Percentiles rank a stretch among this genome's conserved stretches.
These are phyloP conservation scores for Capniomyces stellatus DNA, from an alignment of 371 early-diverging fungal species.

Conservation along the genomic window DNA sequence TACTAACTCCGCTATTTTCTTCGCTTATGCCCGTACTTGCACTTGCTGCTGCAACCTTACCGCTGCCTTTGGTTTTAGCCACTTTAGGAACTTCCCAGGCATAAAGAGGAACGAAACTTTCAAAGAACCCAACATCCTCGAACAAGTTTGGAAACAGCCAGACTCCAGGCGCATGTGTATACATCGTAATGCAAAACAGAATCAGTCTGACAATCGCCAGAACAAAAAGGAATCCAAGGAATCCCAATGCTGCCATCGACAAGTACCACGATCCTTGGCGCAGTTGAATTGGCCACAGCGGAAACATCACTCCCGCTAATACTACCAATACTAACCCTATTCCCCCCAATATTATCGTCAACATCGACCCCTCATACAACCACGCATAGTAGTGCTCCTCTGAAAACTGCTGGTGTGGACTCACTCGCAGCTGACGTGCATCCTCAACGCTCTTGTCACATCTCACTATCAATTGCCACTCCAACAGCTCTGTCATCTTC, in stretches of 20 bases:
- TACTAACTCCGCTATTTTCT: no score
- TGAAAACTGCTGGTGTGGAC: slow-evolving; percentile 44
- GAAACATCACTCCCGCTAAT: slow-evolving; percentile 91
- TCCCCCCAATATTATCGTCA: slow-evolving; percentile 54
- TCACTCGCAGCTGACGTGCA: slow-evolving; percentile 30
- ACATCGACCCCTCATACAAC: slow-evolving; percentile 82
- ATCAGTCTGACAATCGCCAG: slow-evolving; percentile 80
- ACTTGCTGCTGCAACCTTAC: background rate
- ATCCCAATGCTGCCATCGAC: slow-evolving; percentile 61
- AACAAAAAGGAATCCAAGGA: slow-evolving; percentile 80
- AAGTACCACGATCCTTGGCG: slow-evolving; percentile 82
- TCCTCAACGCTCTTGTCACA: slow-evolving; percentile 19
- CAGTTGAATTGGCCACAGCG: slow-evolving; percentile 87
- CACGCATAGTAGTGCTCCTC: slow-evolving; percentile 88
- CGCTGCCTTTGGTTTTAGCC: slow-evolving; percentile 1
- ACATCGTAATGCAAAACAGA: slow-evolving; percentile 63
- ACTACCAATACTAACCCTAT: slow-evolving; percentile 53
- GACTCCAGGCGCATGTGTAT: slow-evolving; percentile 66
- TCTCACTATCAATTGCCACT: slow-evolving; percentile 29
- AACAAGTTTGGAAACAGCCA: slow-evolving; percentile 99
- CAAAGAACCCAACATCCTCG: slow-evolving; percentile 95
- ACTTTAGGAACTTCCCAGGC: slow-evolving; percentile 62
- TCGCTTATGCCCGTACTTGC: background rate
- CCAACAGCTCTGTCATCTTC: slow-evolving; percentile 4
- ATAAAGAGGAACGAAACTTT: slow-evolving; percentile 93